Base-by-base conservation (phyloP, 2,329 filamentous ascomycete species). In the Monosporascus ibericus region DNA sequence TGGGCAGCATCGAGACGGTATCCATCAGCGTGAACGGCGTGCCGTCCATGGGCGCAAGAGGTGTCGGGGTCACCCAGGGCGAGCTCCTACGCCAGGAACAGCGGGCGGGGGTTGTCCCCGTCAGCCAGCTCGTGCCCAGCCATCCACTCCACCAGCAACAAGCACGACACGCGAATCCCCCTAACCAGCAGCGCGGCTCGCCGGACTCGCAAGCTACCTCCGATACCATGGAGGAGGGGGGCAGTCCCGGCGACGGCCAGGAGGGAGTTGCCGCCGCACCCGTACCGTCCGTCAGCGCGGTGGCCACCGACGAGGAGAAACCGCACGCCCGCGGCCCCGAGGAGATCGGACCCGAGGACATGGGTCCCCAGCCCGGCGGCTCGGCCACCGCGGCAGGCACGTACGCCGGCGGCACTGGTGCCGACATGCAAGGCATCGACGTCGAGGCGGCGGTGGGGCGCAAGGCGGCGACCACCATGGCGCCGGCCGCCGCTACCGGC, bases 31-130 rank as follows among this genome's bases (percentile, higher is more conserved):
- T 90, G 38, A 91, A 90, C 63, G 86, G 86, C 14, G 77, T 86
- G 47, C 76, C 80, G 0, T 84, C 80, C 7, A 77, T 77, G 55
- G 72, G 72, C 52, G 68, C 73, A 58, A 70, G 58, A 65, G 79
- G 65, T 22, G 57, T 73, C 44, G 87, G 81, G 30, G 81, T 92
- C 49, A 92, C 88, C 1, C 90, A 95, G 70, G 90, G 90, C 47
- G 90, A 95, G 68, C 76, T 95, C 22, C 75, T 95, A 24, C 78
- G 90, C n/a, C 88, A 94, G 70, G 90, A 95, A 68, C 90, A 95
- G 70, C 83, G 87, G 65, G 87, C 88, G 1, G 88, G 88, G 38
- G 83, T 92, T 17, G 86, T 92, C 6, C 87, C 89, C 24, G 79
- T 84, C 36, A 81, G 76, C 52, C 84, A 87, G 65, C 71, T 83